phyloP scores from a whole-genome alignment of 2,329 filamentous ascomycete genomes.

The Exophiala oligosperma region DNA sequence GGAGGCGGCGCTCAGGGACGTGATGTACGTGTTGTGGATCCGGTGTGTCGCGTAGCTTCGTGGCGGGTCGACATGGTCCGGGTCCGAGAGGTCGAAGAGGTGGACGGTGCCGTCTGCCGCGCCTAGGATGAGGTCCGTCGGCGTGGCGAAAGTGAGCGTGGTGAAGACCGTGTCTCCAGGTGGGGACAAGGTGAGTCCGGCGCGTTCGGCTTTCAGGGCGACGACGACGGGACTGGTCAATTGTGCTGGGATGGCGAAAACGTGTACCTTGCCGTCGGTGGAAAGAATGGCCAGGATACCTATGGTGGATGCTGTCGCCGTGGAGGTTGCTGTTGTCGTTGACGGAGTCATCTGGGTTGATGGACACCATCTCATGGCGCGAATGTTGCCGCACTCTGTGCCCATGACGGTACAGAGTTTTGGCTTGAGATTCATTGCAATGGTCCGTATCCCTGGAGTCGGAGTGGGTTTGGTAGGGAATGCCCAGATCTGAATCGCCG shows the following conservation, averaged over 20 bases:
- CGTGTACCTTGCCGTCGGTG: constrained; percentile 57
- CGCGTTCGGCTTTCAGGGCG: constrained; percentile 2
- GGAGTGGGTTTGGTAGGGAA: constrained; percentile 42
- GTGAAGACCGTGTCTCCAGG: constrained; percentile 55
- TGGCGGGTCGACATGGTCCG: constrained; percentile 19
- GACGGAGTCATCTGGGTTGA: constrained; percentile 26
- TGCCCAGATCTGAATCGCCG: constrained; percentile 60
- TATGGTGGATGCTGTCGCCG: constrained; percentile 37
- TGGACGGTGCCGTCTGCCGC: constrained; percentile 58
- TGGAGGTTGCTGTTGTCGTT: constrained; percentile 30
- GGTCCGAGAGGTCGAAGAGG: constrained; percentile 47
- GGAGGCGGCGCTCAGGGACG: constrained; percentile 48
- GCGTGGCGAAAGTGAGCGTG: constrained; percentile 58
- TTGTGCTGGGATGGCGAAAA: constrained; percentile 50
- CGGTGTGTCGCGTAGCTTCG: constrained; percentile 9
- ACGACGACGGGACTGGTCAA: background rate
- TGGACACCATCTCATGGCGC: constrained; percentile 59
- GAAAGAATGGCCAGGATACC: constrained; percentile 59
- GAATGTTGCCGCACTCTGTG: constrained; percentile 58
- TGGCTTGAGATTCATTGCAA: constrained; percentile 48
- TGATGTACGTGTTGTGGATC: constrained; percentile 49
- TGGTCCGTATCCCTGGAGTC: constrained; percentile 34
- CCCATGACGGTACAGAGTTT: constrained; percentile 53
- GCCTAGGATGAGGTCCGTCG: constrained; percentile 54
- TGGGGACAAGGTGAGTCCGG: constrained; percentile 31